These are phyloP conservation scores for Oenanthe sinensis DNA, from an alignment of 129 eudicot genomes.

Conservation along the genomic window DNA sequence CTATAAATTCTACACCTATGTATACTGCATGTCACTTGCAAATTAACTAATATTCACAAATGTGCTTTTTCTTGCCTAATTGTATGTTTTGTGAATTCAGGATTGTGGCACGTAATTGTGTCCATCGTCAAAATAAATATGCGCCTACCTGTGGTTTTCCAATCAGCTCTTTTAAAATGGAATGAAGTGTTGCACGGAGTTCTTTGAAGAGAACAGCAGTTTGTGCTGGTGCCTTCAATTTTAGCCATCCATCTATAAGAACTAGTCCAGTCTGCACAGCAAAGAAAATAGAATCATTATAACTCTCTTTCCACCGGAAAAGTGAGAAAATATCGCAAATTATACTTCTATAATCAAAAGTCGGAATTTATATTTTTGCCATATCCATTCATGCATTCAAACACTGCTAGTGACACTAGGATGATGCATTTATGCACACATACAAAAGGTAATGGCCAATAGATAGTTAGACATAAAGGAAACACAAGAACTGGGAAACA, in stretches of 20 bases:
- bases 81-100: neutral
- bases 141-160: conserved; percentile 69
- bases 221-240: conserved; percentile 91
- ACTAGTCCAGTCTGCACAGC: conserved; percentile 64
- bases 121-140: neutral
- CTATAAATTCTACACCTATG: neutral
- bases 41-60: neutral
- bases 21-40: neutral
- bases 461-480: neutral
- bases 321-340: neutral
- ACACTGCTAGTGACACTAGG: neutral
- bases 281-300: neutral
- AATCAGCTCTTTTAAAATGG: conserved; percentile 72
- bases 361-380: neutral
- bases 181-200: conserved; percentile 74
- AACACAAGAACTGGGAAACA: neutral
- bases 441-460: neutral
- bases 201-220: conserved; percentile 92
- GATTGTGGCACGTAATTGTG: neutral
- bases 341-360: neutral
- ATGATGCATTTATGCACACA: neutral
- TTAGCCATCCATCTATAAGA: conserved; percentile 75
- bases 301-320: neutral
- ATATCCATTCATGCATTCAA: neutral
- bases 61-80: neutral